Evolutionary conservation across 495 filamentous ascomycete species (phyloP).

Genomic region (Thermothielavioides terrestris): DNA sequence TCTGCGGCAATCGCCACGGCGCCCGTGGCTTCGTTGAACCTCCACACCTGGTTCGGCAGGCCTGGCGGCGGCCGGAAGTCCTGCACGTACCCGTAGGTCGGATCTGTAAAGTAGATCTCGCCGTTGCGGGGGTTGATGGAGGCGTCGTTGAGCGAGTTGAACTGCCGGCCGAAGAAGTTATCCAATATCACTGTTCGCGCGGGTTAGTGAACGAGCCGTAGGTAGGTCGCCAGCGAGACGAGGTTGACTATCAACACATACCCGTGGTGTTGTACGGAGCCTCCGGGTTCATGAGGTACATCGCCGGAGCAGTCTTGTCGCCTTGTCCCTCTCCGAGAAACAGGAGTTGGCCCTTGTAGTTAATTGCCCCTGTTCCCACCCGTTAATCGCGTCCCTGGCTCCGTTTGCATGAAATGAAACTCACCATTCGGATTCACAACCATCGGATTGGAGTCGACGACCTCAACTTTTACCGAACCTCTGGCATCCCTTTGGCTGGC

Average conservation of each 20-base stretch:
- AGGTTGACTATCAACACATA: slow-evolving; percentile 8
- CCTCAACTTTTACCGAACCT: slow-evolving; percentile 33
- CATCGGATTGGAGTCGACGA: slow-evolving; percentile 27
- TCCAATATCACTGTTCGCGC: slow-evolving; percentile 30
- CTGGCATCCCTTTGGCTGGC: slow-evolving; percentile 32
- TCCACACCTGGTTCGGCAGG: slow-evolving; percentile 50
- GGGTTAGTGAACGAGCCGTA: neutral
- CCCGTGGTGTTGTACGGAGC: slow-evolving; percentile 44
- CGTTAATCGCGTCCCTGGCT: neutral
- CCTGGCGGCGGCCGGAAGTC: slow-evolving; percentile 45
- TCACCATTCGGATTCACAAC: slow-evolving; percentile 46
- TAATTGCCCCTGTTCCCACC: slow-evolving; percentile 33
- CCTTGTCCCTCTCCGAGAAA: slow-evolving; percentile 43
- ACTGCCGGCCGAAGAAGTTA: slow-evolving; percentile 50
- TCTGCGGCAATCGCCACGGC: slow-evolving; percentile 46
- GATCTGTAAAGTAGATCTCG: slow-evolving; percentile 57
- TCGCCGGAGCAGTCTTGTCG: slow-evolving; percentile 29
- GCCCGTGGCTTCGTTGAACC: slow-evolving; percentile 40
- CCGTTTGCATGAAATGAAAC: neutral
- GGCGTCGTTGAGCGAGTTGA: slow-evolving; percentile 55
- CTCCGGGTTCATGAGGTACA: slow-evolving; percentile 39
- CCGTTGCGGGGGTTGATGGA: slow-evolving; percentile 43
- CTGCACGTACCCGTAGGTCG: slow-evolving; percentile 51
- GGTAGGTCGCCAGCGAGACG: neutral
- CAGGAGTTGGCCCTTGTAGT: slow-evolving; percentile 39